These are phyloP conservation scores for Eucalyptus decipiens DNA, from an alignment of 345 rosid species.

Conservation along the genomic window DNA sequence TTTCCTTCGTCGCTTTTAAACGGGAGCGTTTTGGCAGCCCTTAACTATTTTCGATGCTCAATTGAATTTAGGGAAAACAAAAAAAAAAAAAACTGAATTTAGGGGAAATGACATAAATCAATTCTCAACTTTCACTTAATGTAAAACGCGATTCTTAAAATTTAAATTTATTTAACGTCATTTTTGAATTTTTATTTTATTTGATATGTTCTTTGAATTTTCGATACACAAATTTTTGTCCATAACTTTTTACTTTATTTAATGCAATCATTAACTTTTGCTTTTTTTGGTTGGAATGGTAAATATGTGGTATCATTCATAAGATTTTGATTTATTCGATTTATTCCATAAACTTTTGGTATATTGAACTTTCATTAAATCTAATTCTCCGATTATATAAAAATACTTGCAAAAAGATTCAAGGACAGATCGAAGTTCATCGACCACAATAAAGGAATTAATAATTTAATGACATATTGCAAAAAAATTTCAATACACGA, in stretches of 20 bases:
- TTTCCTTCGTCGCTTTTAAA: neutral
- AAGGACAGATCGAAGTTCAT: rapidly evolving
- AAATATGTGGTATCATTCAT: rapidly evolving
- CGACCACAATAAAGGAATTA: too few species aligned
- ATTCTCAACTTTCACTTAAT: neutral
- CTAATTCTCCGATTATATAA: too few species aligned
- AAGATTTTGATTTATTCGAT: too few species aligned
- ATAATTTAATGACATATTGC: too few species aligned
- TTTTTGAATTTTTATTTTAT: too few species aligned
- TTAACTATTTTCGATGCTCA: neutral
- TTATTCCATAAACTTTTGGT: too few species aligned
- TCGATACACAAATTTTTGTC: too few species aligned
- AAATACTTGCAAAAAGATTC: too few species aligned
- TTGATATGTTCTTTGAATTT: too few species aligned
- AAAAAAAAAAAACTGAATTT: neutral
- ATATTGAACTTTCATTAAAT: too few species aligned
- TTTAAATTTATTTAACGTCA: neutral
- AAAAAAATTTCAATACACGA: neutral
- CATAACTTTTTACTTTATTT: neutral
- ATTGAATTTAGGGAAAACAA: neutral
- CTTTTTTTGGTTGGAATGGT: too few species aligned
- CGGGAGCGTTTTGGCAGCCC: neutral
- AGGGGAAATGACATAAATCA: neutral
- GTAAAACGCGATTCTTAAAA: rapidly evolving
- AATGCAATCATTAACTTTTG: too few species aligned